phyloP scores from a whole-genome alignment of 768 basidiomycete genomes.

The Lactarius hatsudake region DNA sequence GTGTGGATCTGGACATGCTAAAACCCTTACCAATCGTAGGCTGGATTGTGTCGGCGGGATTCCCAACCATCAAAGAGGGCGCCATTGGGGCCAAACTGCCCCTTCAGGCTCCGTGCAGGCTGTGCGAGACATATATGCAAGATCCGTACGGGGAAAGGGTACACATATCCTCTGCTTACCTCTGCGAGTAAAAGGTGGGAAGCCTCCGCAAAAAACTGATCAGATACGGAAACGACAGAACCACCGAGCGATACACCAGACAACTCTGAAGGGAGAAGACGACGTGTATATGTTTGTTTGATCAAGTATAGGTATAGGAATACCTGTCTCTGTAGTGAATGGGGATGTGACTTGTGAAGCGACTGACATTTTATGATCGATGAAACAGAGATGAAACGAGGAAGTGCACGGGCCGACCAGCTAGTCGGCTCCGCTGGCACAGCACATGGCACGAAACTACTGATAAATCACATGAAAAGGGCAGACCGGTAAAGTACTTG shows the following conservation, averaged over 20 bases:
- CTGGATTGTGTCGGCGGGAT: constrained; percentile 80
- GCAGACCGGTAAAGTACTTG: background rate
- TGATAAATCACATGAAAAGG: constrained; percentile 31
- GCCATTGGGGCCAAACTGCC: constrained; percentile 96
- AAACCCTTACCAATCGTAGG: constrained; percentile 73
- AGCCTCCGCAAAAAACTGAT: constrained; percentile 95
- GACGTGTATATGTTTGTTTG: background rate
- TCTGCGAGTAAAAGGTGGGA: constrained; percentile 78
- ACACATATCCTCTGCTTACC: constrained; percentile 44
- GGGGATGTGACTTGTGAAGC: constrained; percentile 37
- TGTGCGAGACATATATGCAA: constrained; percentile 32
- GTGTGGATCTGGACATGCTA: background rate
- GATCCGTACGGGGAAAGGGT: background rate
- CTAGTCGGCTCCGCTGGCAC: constrained; percentile 38
- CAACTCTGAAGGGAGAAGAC: constrained; percentile 56
- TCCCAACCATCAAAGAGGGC: constrained; percentile 97
- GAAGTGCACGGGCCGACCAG: constrained; percentile 42
- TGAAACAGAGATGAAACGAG: constrained; percentile 26
- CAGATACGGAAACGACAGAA: constrained; percentile 70
- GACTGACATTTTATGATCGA: constrained; percentile 30
- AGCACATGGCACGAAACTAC: constrained; percentile 37
- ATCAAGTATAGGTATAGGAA: background rate
- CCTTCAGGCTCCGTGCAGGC: constrained; percentile 87
- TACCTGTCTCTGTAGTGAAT: constrained; percentile 55
- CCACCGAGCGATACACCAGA: constrained; percentile 86